A percentile compares a stretch with the other conserved stretches of the same genome.
These are phyloP conservation scores for Cercis canadensis DNA, from an alignment of 306 rosid species.

Conservation along the genomic window DNA sequence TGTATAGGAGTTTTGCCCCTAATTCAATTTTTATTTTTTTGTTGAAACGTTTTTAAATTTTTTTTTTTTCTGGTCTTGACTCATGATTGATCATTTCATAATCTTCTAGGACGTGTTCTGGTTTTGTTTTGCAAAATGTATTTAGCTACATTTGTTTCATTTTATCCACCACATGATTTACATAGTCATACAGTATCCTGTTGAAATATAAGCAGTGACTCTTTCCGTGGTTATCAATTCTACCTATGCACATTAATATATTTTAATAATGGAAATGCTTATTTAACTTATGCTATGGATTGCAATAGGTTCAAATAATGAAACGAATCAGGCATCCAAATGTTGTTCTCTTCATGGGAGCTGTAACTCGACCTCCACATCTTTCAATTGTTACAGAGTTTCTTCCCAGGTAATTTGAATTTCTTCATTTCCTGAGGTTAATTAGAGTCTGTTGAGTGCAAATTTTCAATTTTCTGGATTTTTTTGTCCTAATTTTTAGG, in stretches of 20 bases:
- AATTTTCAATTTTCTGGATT: slow-evolving; percentile 19
- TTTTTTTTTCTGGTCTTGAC: no score
- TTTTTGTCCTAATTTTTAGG: no score
- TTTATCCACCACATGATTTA: no score
- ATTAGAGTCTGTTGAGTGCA: slow-evolving; percentile 13
- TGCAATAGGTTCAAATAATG: slow-evolving; percentile 82
- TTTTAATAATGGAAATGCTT: slow-evolving; percentile 27
- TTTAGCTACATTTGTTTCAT: slow-evolving; percentile 1
- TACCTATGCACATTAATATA: neutral
- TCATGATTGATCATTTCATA: no score
- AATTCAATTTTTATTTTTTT: no score
- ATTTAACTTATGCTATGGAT: slow-evolving; percentile 40
- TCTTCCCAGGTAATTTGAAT: slow-evolving; percentile 81
- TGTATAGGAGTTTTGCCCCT: no score
- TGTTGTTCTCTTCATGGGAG: slow-evolving; percentile 99
- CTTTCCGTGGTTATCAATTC: no score
- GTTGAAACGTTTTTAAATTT: no score
- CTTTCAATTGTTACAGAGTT: slow-evolving; percentile 91
- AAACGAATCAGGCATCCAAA: slow-evolving; percentile 95
- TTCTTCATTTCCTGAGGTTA: slow-evolving; percentile 29
- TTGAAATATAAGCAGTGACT: slow-evolving; percentile 18
- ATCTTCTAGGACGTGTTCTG: no score
- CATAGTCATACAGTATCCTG: neutral
- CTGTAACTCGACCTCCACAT: slow-evolving; percentile 84
- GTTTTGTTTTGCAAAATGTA: no score